These are phyloP conservation scores for Zanthoxylum bungeanum DNA, from an alignment of 345 rosid species.

Conservation along the genomic window DNA sequence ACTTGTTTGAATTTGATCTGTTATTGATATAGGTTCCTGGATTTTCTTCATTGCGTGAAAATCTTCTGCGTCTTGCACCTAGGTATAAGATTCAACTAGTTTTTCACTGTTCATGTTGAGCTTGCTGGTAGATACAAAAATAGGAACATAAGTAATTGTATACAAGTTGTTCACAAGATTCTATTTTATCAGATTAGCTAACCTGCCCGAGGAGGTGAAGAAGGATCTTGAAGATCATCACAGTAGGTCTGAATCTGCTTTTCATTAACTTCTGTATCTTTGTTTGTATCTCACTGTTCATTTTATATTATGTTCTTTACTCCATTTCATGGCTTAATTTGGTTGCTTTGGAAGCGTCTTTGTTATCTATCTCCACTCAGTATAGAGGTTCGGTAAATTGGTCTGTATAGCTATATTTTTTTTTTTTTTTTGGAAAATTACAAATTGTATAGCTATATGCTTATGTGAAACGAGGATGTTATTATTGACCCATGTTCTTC, in stretches of 20 bases:
- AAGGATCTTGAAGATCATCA: conserved; percentile 80
- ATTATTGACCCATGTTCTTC: background rate
- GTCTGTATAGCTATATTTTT: background rate
- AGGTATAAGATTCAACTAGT: conserved; percentile 39
- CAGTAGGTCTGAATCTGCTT: conserved; percentile 50
- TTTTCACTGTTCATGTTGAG: background rate
- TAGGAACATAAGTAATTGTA: background rate
- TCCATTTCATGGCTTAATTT: background rate
- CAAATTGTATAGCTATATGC: background rate
- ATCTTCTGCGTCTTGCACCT: conserved; percentile 72
- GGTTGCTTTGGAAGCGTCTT: background rate
- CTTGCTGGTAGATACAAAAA: background rate
- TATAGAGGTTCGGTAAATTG: background rate
- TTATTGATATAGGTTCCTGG: conserved; percentile 72
- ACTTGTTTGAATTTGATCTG: conserved; percentile 11
- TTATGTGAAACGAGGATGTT: background rate
- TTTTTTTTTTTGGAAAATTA: no score
- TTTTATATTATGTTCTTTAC: background rate
- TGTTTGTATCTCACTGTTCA: background rate
- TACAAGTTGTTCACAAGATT: background rate
- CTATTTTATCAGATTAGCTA: conserved; percentile 58
- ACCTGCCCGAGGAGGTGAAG: conserved; percentile 73
- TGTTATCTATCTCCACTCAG: background rate
- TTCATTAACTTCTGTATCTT: background rate
- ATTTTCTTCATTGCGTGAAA: conserved; percentile 57